Percentiles rank a stretch among this genome's conserved stretches.
These are phyloP conservation scores for Coprinellus micaceus DNA, from an alignment of 768 basidiomycete species.

Conservation along the genomic window DNA sequence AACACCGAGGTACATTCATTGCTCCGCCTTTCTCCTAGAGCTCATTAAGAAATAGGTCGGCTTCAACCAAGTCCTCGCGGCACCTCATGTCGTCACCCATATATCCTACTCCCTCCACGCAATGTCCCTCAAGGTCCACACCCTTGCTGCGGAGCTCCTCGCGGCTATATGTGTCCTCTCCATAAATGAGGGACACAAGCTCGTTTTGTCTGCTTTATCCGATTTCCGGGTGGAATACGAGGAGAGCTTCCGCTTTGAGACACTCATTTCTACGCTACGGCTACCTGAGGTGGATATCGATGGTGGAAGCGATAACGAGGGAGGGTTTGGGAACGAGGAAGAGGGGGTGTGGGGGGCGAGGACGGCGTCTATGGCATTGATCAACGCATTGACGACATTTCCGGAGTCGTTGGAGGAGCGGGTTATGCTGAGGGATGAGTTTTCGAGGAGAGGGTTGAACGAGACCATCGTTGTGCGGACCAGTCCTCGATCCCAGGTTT, in stretches of 20 bases:
- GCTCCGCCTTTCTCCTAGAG: neutral
- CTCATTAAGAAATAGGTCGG: constrained; percentile 49
- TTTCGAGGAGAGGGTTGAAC: constrained; percentile 76
- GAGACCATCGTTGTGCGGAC: constrained; percentile 76
- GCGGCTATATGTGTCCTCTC: constrained; percentile 82
- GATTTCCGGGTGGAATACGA: constrained; percentile 71
- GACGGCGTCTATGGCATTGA: constrained; percentile 66
- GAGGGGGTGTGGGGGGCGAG: constrained; percentile 82
- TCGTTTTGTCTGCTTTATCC: constrained; percentile 73
- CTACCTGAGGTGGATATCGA: constrained; percentile 42
- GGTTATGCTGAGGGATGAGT: constrained; percentile 76
- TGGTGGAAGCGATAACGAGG: constrained; percentile 29
- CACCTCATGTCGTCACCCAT: constrained; percentile 64
- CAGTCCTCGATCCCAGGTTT: neutral
- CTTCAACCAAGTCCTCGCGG: constrained; percentile 61
- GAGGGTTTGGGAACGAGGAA: constrained; percentile 46
- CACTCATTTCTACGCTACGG: constrained; percentile 60
- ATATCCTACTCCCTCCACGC: constrained; percentile 69
- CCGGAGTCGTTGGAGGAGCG: constrained; percentile 77
- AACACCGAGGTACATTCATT: constrained; percentile 67
- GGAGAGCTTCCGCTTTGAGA: constrained; percentile 79
- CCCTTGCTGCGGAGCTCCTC: constrained; percentile 70
- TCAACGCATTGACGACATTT: constrained; percentile 77
- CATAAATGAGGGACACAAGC: constrained; percentile 62
- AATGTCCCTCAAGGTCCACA: constrained; percentile 64